These are phyloP conservation scores for Rhodotorula sp. DNA, from an alignment of 1,284 basidiomycete genomes.

Conservation along the genomic window DNA sequence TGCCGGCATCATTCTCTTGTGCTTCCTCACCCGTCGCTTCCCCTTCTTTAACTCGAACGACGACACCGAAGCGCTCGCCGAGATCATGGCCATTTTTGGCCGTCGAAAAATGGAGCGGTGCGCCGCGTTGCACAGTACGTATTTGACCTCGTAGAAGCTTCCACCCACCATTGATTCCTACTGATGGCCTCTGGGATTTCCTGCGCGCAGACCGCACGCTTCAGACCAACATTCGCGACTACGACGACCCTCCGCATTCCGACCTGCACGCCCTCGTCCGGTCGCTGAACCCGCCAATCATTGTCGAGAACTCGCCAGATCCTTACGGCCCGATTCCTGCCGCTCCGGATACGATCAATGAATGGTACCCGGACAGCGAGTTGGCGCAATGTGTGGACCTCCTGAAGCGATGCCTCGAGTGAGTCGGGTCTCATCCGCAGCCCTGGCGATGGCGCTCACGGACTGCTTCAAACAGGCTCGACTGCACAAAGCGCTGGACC, in stretches of 20 bases:
- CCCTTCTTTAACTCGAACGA: slow-evolving; percentile 93
- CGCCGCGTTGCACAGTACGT: slow-evolving; percentile 84
- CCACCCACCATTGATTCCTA: neutral
- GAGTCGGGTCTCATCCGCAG: neutral
- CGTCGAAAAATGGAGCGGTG: slow-evolving; percentile 76
- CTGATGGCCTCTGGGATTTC: neutral
- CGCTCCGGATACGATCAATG: slow-evolving; percentile 21
- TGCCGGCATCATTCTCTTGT: slow-evolving; percentile 85
- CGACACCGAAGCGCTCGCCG: slow-evolving; percentile 92
- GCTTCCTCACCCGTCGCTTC: slow-evolving; percentile 88
- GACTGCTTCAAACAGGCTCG: slow-evolving; percentile 46
- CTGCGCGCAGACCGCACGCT: slow-evolving; percentile 70
- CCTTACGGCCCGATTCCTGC: slow-evolving; percentile 35
- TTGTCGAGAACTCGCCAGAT: slow-evolving; percentile 47
- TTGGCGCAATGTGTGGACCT: slow-evolving; percentile 71
- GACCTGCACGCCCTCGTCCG: slow-evolving; percentile 71
- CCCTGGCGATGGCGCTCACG: neutral
- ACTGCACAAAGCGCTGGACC: slow-evolving; percentile 64
- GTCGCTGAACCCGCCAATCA: slow-evolving; percentile 70
- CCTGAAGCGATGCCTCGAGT: slow-evolving; percentile 62
- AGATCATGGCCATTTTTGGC: slow-evolving; percentile 87
- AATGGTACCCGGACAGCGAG: slow-evolving; percentile 56
- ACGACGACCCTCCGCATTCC: slow-evolving; percentile 62
- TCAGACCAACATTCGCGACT: slow-evolving; percentile 74
- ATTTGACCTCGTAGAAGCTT: neutral